A percentile compares a stretch with the other conserved stretches of the same genome.
These are phyloP conservation scores for Nepenthes mirabilis DNA, from an alignment of 148 eudicot genomes.

Conservation along the genomic window DNA sequence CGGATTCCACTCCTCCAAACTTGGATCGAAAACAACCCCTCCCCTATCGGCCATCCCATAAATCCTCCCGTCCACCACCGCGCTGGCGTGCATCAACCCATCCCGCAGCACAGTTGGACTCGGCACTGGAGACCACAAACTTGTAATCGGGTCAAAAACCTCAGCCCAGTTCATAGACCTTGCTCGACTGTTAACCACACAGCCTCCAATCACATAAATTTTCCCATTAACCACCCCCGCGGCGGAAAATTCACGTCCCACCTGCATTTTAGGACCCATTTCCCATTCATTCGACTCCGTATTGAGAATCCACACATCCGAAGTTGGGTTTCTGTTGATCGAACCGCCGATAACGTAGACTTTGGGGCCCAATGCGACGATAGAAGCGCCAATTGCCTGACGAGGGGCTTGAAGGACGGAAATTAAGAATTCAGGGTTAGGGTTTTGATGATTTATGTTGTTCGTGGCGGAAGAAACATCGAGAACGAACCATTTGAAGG, in stretches of 20 bases:
- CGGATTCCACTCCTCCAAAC: constrained; percentile 40
- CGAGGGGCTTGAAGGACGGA: constrained; percentile 36
- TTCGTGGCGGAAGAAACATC: constrained; percentile 16
- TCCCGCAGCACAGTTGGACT: constrained; percentile 57
- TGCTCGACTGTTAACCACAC: constrained; percentile 67
- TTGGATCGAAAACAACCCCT: constrained; percentile 60
- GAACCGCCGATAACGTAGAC: constrained; percentile 84
- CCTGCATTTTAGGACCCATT: constrained; percentile 64
- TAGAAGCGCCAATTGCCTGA: constrained; percentile 45
- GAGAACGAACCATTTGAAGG: constrained; percentile 52
- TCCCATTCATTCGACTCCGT: constrained; percentile 54
- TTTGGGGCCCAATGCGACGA: constrained; percentile 28
- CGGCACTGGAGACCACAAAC: constrained; percentile 41
- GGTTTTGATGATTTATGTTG: not conserved
- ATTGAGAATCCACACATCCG: constrained; percentile 52
- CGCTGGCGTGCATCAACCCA: constrained; percentile 94
- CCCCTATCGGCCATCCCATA: constrained; percentile 96
- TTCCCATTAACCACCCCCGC: constrained; percentile 58
- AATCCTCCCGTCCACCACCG: constrained; percentile 46
- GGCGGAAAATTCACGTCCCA: constrained; percentile 73
- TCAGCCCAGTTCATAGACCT: constrained; percentile 71
- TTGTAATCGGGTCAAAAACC: constrained; percentile 49
- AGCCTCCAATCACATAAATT: constrained; percentile 83
- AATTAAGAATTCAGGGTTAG: constrained; percentile 6
- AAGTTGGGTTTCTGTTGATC: constrained; percentile 28